Base-by-base conservation (phyloP, 495 filamentous ascomycete species). In the Hyaloscypha variabilis region DNA sequence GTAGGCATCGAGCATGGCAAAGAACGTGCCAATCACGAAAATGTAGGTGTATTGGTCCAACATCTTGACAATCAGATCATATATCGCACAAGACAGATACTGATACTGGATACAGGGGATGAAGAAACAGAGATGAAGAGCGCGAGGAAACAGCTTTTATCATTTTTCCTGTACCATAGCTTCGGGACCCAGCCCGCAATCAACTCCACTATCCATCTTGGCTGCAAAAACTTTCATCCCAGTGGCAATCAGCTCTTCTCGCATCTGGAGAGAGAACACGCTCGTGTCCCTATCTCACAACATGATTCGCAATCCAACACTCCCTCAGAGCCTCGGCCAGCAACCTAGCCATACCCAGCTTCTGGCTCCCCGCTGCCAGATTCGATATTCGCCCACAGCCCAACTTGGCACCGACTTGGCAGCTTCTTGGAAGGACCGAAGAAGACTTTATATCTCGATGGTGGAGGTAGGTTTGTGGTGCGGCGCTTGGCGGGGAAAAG, bases 11-110 rank as follows among this genome's bases (percentile, higher is more conserved):
- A 90, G 81, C 74, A 87, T 82, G 74, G 90, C 88, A 81, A 93
- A 93, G 70, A 92, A 77, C 61, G 87, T 90, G 80, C 86, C 88
- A 63, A 93, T 87, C 72, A 84, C 90, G 68, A 93, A 91, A 70
- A 93, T 46, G 46, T 69, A 69, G 34, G 19, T 42, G 60, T 34
- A 67, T 28, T 67, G 59, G 23, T 51, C 13, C 19, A 29, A 19
- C 60, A 63, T 61, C 42, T 49, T 61, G 58, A 26, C 36, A 17
- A 19, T 4, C 10, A 46, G 39, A n/a, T 46, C 39, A 17, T 17
- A 46, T 46, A 3, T 46, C 39, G 19, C 39, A 46, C 39, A 46
- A 17, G 39, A 46, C 4, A 46, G 39, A 46, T 34, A 34, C 39
- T 46, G 39, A 17, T 46, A 17, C 11, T 46, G 39, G 39, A 19